Base-by-base conservation (phyloP, 176 grass and related monocot genomes). In the Aegilops sharonensis region DNA sequence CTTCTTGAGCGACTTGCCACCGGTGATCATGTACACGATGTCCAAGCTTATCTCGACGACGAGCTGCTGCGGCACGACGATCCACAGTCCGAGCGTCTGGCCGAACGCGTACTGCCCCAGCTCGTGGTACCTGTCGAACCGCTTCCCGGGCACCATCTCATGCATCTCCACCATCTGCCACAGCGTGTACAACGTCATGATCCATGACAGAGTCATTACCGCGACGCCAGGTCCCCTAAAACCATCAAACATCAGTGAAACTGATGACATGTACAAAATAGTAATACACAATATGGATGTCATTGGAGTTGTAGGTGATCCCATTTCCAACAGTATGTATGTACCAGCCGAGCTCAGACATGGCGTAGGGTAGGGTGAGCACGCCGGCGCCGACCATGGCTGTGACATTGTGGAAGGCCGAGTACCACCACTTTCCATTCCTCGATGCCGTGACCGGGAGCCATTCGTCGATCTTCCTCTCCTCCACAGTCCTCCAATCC, bases 91-190 rank as follows among this genome's bases (percentile, higher is more conserved):
- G 1, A 98, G 86, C 79, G 89, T 93, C 56, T 93, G 88, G 0
- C 95, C 95, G 34, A 98, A 98, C 1, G 93, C 95, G 52, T 98
- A 85, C 77, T 98, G 95, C 3, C 91, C 95, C 0, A 98, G 91
- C 86, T 98, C 95, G 13, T 98, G 95, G 84, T 98, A 98, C 12
- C 95, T 43, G 15, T 98, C 95, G 71, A 98, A 98, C 13, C 95
- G 85, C 83, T 92, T 93, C 2, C 95, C 95, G 0, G 95, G 95
- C 8, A 98, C 91, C 93, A 95, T 95, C 91, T 98, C 95, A 34
- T 98, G 95, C 95, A 98, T 98, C 85, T 98, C 93, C 35, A 95
- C 95, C 95, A 98, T 98, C 74, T 98, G 95, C 95, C 95, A 98
- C 1, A 98, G 93, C 13, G 95, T 98, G 83, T 98, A 98, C 1